A percentile compares a stretch with the other conserved stretches of the same genome.
Evolutionary conservation across 2,329 filamentous ascomycete genomes (phyloP).

Genomic region (Neoascochyta sp.): DNA sequence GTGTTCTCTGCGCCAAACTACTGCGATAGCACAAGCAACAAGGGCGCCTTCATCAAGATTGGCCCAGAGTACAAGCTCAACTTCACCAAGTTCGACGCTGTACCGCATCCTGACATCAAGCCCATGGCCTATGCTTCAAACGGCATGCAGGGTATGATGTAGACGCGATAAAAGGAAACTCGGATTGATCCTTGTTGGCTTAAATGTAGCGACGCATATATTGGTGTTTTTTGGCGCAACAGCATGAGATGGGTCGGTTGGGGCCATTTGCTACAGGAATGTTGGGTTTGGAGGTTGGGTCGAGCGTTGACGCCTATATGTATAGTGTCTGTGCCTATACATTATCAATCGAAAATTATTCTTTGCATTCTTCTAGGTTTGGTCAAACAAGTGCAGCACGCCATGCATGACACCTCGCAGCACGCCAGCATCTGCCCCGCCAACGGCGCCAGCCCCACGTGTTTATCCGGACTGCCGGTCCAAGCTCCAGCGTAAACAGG

Average conservation of each 20-base stretch:
- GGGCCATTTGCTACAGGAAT: slow-evolving; percentile 12
- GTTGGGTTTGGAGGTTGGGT: no score
- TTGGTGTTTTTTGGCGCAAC: slow-evolving; percentile 36
- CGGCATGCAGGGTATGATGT: slow-evolving; percentile 75
- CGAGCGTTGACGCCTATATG: no score
- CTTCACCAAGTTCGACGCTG: slow-evolving; percentile 92
- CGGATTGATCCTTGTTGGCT: slow-evolving; percentile 12
- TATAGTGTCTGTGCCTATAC: no score
- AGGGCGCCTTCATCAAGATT: slow-evolving; percentile 97
- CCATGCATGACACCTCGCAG: no score
- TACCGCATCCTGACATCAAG: slow-evolving; percentile 91
- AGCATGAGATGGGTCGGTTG: slow-evolving; percentile 23
- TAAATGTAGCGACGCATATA: slow-evolving; percentile 34
- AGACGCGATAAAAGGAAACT: slow-evolving; percentile 16
- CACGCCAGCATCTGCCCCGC: no score
- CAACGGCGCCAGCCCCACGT: no score
- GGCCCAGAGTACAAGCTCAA: slow-evolving; percentile 85
- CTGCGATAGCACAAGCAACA: slow-evolving; percentile 97
- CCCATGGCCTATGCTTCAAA: slow-evolving; percentile 89
- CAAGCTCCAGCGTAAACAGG: no score
- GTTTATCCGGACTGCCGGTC: no score
- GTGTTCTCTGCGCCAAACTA: slow-evolving; percentile 98
- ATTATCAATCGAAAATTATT: no score
- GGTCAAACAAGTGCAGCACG: no score
- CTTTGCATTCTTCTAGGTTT: no score